Percentiles rank a stretch among this genome's conserved stretches.
Evolutionary conservation across 73 alveolate genomes (phyloP).

Genomic region (Paramecium biaurelia): DNA sequence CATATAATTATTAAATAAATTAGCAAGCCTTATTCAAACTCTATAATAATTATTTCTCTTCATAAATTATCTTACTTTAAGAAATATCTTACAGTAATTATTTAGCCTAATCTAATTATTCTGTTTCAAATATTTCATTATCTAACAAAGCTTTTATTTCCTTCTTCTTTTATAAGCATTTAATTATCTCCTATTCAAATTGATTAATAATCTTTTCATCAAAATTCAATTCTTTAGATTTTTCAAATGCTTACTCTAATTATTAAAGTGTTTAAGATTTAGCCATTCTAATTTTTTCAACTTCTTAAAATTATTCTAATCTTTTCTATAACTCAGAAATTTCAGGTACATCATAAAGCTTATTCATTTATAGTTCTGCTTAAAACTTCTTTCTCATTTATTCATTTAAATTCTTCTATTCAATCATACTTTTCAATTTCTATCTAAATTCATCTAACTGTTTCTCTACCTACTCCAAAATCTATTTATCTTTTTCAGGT

Average conservation of each 20-base stretch:
- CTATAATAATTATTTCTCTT: not conserved
- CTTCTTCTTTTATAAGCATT: not conserved
- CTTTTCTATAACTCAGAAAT: not conserved
- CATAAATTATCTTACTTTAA: not conserved
- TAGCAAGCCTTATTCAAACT: not conserved
- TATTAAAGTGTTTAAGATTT: slow-evolving; percentile 23
- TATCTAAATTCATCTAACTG: not conserved
- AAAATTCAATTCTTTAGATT: not conserved
- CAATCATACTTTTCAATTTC: not conserved
- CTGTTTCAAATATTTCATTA: not conserved
- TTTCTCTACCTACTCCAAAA: not conserved
- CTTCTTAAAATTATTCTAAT: not conserved
- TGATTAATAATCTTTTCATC: not conserved
- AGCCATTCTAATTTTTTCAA: slow-evolving; percentile 18
- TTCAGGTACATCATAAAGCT: not conserved
- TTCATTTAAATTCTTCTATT: not conserved
- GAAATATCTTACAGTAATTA: not conserved
- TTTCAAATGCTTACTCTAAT: not conserved
- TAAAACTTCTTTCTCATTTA: slow-evolving; percentile 14
- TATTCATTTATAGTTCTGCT: not conserved
- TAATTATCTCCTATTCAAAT: not conserved
- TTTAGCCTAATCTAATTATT: slow-evolving; percentile 30
- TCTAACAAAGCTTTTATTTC: not conserved
- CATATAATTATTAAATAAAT: not conserved
- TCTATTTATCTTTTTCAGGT: not conserved